A percentile compares a stretch with the other conserved stretches of the same genome.
phyloP scores from a whole-genome alignment of 108 stramenopile genomes.

The Stephanodiscus minutulus region DNA sequence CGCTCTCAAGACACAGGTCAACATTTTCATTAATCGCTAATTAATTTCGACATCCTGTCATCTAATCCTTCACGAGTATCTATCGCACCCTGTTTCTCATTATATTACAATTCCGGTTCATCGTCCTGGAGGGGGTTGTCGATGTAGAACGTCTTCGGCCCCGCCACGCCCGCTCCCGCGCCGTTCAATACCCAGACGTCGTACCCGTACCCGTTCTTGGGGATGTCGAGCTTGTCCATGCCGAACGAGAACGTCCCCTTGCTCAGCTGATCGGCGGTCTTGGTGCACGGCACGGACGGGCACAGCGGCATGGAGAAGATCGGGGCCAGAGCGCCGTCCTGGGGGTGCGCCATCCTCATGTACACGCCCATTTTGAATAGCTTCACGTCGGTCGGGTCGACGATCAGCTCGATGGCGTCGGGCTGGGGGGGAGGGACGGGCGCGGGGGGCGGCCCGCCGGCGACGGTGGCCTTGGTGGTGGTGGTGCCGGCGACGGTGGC shows the following conservation, averaged over 20 bases:
- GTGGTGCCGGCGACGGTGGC: neutral
- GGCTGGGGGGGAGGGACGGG: neutral
- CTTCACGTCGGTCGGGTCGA: neutral
- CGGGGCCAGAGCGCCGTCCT: neutral
- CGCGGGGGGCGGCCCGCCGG: neutral
- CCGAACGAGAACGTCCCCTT: slow-evolving; percentile 9
- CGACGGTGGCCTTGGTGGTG: neutral
- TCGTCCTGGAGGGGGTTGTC: too few relatives aligned
- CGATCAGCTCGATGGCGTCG: neutral
- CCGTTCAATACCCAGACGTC: slow-evolving; percentile 25
- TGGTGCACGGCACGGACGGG: neutral
- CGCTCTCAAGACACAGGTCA: too few relatives aligned
- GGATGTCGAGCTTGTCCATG: neutral
- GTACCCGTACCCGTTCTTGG: slow-evolving; percentile 15
- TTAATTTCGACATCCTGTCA: too few relatives aligned
- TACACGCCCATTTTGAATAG: neutral
- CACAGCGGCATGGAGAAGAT: slow-evolving; percentile 6
- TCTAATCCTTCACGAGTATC: too few relatives aligned
- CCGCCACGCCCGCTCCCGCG: slow-evolving; percentile 4
- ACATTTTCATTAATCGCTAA: too few relatives aligned
- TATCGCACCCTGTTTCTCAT: too few relatives aligned
- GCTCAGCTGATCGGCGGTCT: neutral
- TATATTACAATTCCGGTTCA: too few relatives aligned
- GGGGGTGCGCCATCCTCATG: slow-evolving; percentile 17
- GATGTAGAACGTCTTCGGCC: slow-evolving; percentile 9